Evolutionary conservation across 2,329 filamentous ascomycete genomes (phyloP), one percentile per base, ranked within the genome.

Genomic region (Pestalotiopsis sp.): DNA sequence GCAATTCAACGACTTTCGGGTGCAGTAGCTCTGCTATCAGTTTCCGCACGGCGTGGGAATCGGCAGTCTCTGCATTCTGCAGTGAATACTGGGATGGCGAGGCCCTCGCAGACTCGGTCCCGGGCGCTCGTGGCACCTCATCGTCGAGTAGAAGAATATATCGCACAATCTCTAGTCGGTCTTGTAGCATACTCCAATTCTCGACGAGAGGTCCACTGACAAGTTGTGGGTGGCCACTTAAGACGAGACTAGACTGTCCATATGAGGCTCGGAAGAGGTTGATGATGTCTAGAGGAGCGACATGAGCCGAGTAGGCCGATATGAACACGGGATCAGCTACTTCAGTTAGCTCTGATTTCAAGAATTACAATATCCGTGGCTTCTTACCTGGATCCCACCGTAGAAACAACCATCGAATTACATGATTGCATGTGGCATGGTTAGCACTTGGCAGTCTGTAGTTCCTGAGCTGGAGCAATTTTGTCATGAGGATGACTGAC

Each of bases 401-500:
- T 41, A 90, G 87, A 73, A 94, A 90, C 1, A 96, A 79, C 96
- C 96, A 99, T 73, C 90, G 87, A 68, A 96, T 88, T 45, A 96
- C 86, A 74, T 92, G 89, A 71, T 90, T 92, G 49, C 89, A 90
- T 3, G 90, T 92, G 52, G 85, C 84, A 72, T 90, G 88, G 72
- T 88, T 92, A 45, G 88, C 88, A 68, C 88, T 91, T 1, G 93
- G 92, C 59, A 92, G 89, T 74, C 91, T 87, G 36, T 87, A 85
- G 72, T 92, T 90, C 66, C 90, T 88, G 56, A 90, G 82, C 68
- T 90, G 86, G 45, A 96, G 83, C 57, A 97, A 79, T 67, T 88
- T 87, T 17, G 87, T 83, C 88, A 97, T 93, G 56, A 99, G 79
- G 2, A 86, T 83, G 20, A 95, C 83, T 3, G 93, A 92, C 1